These are phyloP conservation scores for Colletotrichum euphorbiae DNA, from an alignment of 2,329 filamentous ascomycete genomes.

Conservation along the genomic window DNA sequence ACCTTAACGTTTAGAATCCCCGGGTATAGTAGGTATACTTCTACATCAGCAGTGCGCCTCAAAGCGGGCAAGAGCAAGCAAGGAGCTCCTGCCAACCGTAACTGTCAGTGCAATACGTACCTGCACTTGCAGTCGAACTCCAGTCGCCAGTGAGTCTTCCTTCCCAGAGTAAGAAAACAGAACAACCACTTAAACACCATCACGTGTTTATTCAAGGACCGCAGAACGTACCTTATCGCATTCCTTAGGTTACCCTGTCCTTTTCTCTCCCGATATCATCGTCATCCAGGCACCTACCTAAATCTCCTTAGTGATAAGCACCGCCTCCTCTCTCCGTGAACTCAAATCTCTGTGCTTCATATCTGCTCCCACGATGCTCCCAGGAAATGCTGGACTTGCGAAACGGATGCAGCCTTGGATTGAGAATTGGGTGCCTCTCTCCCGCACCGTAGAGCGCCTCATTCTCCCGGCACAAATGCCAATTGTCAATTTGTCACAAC, in stretches of 20 bases:
- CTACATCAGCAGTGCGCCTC: background rate
- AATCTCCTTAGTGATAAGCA: constrained; percentile 9
- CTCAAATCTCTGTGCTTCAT: constrained; percentile 17
- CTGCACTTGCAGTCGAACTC: no score
- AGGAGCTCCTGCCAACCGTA: no score
- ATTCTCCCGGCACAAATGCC: background rate
- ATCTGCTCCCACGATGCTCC: constrained; percentile 33
- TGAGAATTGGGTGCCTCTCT: background rate
- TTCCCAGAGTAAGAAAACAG: background rate
- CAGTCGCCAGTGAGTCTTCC: background rate
- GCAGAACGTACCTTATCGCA: background rate
- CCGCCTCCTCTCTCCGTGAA: constrained; percentile 7
- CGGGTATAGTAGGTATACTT: no score
- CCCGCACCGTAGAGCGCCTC: no score
- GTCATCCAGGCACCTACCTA: constrained; percentile 1
- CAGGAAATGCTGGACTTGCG: constrained; percentile 9
- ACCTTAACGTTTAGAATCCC: no score
- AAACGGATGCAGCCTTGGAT: constrained; percentile 32
- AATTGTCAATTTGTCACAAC: no score
- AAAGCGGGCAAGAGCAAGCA: no score
- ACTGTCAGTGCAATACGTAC: no score
- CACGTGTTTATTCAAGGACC: background rate
- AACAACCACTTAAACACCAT: background rate
- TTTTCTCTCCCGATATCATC: no score
- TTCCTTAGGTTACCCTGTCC: no score